phyloP scores from a whole-genome alignment of 1,284 basidiomycete species.

The Tremellales sp. region DNA sequence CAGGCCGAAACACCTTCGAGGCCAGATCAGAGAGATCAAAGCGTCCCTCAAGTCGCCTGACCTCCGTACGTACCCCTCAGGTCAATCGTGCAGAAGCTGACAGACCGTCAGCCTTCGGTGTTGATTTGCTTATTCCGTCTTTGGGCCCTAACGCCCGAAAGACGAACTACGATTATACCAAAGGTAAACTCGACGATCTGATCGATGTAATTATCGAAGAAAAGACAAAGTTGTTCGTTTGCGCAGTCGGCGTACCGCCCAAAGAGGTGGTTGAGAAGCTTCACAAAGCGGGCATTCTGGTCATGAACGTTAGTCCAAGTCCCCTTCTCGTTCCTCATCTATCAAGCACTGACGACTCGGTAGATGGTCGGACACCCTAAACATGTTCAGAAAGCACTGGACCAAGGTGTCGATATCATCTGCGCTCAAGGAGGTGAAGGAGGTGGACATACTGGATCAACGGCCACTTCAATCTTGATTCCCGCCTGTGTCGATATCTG shows the following conservation, averaged over 20 bases:
- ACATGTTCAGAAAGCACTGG: conserved; percentile 75
- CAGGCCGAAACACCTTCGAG: conserved; percentile 46
- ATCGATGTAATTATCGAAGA: conserved; percentile 84
- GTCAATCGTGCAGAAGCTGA: conserved; percentile 5
- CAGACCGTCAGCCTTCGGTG: conserved; percentile 73
- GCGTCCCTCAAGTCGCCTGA: conserved; percentile 54
- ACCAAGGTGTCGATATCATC: conserved; percentile 76
- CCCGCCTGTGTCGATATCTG: conserved; percentile 77
- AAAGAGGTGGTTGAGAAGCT: conserved; percentile 69
- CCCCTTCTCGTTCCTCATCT: neutral
- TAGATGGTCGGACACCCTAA: conserved; percentile 86
- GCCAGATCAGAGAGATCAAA: conserved; percentile 70
- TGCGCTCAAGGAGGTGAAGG: conserved; percentile 85
- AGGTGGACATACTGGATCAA: conserved; percentile 58
- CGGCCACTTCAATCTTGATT: conserved; percentile 40
- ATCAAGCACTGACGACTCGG: conserved; percentile 5
- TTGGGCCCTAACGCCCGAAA: conserved; percentile 75
- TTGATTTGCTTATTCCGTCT: conserved; percentile 78
- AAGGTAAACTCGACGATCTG: conserved; percentile 64
- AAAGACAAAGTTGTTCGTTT: conserved; percentile 75
- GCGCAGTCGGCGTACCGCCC: conserved; percentile 72
- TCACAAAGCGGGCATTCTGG: conserved; percentile 71
- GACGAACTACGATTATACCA: conserved; percentile 64
- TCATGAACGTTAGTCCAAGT: conserved; percentile 77
- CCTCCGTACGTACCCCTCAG: conserved; percentile 21